Percentiles rank a stretch among this genome's conserved stretches.
Evolutionary conservation across 2,329 filamentous ascomycete species (phyloP).

Genomic region (Penicillium sumatraense): DNA sequence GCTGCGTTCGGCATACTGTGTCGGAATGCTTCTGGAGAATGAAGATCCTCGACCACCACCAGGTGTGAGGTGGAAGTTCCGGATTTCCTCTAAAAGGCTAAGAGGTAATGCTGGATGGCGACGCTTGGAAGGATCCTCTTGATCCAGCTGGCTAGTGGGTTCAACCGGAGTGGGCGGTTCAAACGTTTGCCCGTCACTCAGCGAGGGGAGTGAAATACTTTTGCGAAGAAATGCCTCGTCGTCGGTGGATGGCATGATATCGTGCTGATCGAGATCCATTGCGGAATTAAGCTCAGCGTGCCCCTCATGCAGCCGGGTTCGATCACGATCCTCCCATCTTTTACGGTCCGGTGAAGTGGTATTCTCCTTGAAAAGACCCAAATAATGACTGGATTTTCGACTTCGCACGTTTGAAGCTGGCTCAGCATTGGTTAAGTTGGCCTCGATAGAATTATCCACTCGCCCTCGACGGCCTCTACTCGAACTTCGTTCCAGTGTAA

Average conservation of each 20-base stretch:
- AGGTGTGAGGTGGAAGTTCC: conserved; percentile 58
- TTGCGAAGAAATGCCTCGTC: conserved; percentile 30
- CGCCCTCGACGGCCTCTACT: conserved; percentile 52
- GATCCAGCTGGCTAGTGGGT: conserved; percentile 7
- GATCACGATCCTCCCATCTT: conserved; percentile 50
- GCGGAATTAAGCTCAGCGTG: not conserved
- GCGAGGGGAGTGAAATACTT: conserved; percentile 33
- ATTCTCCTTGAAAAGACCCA: conserved; percentile 68
- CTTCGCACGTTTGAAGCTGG: conserved; percentile 60
- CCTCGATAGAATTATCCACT: conserved; percentile 67
- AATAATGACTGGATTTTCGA: conserved; percentile 68
- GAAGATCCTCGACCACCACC: conserved; percentile 51
- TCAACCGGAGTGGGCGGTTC: conserved; percentile 17
- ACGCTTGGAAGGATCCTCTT: conserved; percentile 29
- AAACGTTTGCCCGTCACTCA: conserved; percentile 30
- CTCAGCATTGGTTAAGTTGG: conserved; percentile 63
- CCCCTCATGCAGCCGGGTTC: conserved; percentile 38
- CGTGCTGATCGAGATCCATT: conserved; percentile 21
- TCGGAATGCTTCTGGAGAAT: conserved; percentile 47
- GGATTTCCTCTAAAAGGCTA: conserved; percentile 60
- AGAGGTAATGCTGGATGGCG: conserved; percentile 49
- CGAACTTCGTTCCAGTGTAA: too few relatives aligned
- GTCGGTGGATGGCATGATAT: conserved; percentile 9
- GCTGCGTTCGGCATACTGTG: conserved; percentile 39
- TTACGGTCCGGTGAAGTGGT: conserved; percentile 59